Conservation (phyloP, 306 rosid genomes). For the Castanopsis chinensis region DNA sequence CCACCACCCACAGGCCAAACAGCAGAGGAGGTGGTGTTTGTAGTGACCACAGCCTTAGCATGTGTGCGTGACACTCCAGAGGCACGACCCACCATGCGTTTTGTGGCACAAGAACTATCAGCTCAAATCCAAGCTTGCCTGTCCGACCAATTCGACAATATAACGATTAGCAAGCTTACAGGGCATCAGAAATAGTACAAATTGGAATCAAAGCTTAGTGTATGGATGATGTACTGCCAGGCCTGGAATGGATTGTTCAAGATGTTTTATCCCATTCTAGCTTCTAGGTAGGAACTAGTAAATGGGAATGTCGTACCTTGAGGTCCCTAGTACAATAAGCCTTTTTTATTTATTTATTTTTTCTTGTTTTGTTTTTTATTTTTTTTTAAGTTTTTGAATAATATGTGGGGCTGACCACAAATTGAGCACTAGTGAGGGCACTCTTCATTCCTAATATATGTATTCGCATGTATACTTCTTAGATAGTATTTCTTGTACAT, state of each 20-base stretch:
- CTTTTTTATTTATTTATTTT: too few relatives aligned
- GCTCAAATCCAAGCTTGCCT: conserved; percentile 30
- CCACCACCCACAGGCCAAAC: conserved; percentile 45
- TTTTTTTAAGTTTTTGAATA: too few relatives aligned
- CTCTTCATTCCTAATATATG: too few relatives aligned
- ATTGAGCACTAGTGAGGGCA: too few relatives aligned
- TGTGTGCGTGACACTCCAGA: conserved; percentile 51
- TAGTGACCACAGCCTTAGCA: conserved; percentile 44
- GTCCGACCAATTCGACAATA: conserved; percentile 35
- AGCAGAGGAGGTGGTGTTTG: conserved; percentile 41
- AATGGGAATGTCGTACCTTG: neutral
- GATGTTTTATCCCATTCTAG: neutral
- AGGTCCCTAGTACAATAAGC: neutral
- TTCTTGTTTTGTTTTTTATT: too few relatives aligned
- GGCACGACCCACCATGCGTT: conserved; percentile 60
- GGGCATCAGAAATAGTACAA: conserved; percentile 27
- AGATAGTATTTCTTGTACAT: too few relatives aligned
- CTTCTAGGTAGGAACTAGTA: neutral
- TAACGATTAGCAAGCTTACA: conserved; percentile 31
- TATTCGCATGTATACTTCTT: too few relatives aligned
- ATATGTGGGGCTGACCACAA: too few relatives aligned
- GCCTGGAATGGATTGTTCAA: neutral
- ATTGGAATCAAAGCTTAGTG: neutral
- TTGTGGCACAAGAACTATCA: conserved; percentile 59
- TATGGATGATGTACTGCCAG: neutral